These are phyloP conservation scores for Lactarius quietus DNA, from an alignment of 768 basidiomycete species.

Conservation along the genomic window DNA sequence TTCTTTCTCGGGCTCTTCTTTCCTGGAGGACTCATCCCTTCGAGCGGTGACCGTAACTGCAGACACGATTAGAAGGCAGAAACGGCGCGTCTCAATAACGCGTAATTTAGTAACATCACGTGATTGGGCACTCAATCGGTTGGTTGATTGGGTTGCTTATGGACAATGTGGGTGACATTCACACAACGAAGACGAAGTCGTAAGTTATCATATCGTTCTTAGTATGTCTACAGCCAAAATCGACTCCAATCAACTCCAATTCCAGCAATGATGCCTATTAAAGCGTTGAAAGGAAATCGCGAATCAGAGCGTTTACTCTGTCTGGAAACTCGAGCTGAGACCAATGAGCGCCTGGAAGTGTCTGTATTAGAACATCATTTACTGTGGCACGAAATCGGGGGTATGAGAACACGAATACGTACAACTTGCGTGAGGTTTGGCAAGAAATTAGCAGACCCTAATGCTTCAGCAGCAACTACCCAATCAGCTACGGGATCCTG, in stretches of 20 bases:
- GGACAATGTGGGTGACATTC: too few species aligned
- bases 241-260: not conserved
- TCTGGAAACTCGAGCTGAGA: slow-evolving; percentile 59
- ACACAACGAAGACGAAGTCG: not conserved
- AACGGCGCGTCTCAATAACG: not conserved
- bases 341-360: slow-evolving; percentile 60
- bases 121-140: not conserved
- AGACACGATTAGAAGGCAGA: not conserved
- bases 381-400: not conserved
- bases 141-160: too few species aligned
- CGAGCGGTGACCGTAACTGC: not conserved
- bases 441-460: slow-evolving; percentile 33
- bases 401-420: slow-evolving; percentile 11
- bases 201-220: not conserved
- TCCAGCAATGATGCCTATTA: not conserved
- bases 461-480: slow-evolving; percentile 30
- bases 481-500: slow-evolving; percentile 47
- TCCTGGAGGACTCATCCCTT: slow-evolving; percentile 6
- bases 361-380: slow-evolving; percentile 33
- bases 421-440: slow-evolving; percentile 38
- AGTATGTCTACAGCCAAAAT: not conserved
- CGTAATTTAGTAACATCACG: not conserved
- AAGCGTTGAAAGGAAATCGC: slow-evolving; percentile 45
- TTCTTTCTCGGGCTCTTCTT: slow-evolving; percentile 19
- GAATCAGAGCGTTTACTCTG: slow-evolving; percentile 48